Conservation (phyloP, 2,329 filamentous ascomycete species). For the Calonectria multiphialidica region DNA sequence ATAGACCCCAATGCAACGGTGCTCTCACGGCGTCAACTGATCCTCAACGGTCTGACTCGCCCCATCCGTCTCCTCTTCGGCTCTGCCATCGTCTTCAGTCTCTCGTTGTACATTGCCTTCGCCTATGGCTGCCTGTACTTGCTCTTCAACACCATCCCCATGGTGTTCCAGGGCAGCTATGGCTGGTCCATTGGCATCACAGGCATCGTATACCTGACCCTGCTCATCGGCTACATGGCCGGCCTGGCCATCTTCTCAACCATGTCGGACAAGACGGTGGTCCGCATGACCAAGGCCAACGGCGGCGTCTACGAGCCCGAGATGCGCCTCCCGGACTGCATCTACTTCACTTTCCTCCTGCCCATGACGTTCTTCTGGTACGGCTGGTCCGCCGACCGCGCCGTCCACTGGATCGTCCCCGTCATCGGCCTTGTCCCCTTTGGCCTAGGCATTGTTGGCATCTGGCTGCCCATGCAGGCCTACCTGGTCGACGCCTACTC, state of each 20-base stretch:
- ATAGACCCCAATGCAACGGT: conserved; percentile 45
- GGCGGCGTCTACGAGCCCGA: conserved; percentile 50
- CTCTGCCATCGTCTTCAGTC: conserved; percentile 59
- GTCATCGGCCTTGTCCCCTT: conserved; percentile 57
- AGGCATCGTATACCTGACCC: conserved; percentile 62
- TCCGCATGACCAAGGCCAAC: conserved; percentile 60
- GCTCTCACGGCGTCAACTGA: conserved; percentile 38
- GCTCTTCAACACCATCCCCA: conserved; percentile 66
- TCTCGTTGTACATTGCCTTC: conserved; percentile 64
- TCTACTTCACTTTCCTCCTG: conserved; percentile 48
- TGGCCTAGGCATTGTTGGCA: conserved; percentile 56
- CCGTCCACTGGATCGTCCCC: conserved; percentile 49
- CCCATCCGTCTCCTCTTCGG: conserved; percentile 64
- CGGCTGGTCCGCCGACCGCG: conserved; percentile 48
- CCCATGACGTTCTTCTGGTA: conserved; percentile 51
- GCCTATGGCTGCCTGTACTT: conserved; percentile 65
- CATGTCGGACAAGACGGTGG: conserved; percentile 58
- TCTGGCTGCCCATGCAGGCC: conserved; percentile 65
- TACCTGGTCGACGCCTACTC: conserved; percentile 50
- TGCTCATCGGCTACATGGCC: conserved; percentile 57
- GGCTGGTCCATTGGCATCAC: conserved; percentile 59
- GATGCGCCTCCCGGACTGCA: conserved; percentile 50
- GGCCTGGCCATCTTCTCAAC: conserved; percentile 57
- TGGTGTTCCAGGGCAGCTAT: conserved; percentile 61
- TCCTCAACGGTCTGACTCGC: conserved; percentile 64